phyloP scores from a whole-genome alignment of 2,329 filamentous ascomycete species.

The Parastagonospora avenae region DNA sequence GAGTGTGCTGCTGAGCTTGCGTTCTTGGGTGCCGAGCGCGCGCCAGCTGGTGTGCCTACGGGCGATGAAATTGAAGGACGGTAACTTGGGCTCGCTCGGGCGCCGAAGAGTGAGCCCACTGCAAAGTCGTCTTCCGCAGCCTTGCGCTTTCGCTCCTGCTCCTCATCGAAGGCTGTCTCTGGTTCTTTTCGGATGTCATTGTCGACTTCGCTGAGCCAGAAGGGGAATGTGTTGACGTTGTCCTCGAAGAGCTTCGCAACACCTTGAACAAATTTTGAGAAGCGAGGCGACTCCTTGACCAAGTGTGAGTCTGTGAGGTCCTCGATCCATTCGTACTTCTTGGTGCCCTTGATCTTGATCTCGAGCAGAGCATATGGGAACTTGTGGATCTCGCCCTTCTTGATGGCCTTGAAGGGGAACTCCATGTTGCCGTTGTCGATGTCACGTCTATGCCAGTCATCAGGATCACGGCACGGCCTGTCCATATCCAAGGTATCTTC shows the following conservation, averaged over 20 bases:
- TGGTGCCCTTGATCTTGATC: constrained; percentile 77
- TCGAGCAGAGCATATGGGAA: constrained; percentile 93
- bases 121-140: constrained; percentile 85
- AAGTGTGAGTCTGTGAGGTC: constrained; percentile 93
- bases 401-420: constrained; percentile 85
- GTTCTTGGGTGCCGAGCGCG: constrained; percentile 30
- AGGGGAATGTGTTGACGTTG: constrained; percentile 92
- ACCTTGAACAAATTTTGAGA: constrained; percentile 97
- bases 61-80: constrained; percentile 67
- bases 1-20: constrained; percentile 25
- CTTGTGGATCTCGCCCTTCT: constrained; percentile 86
- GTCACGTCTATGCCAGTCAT: constrained; percentile 88
- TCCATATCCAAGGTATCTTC: constrained; percentile 76
- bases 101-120: constrained; percentile 83
- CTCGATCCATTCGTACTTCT: constrained; percentile 82
- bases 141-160: constrained; percentile 81
- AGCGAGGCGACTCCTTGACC: constrained; percentile 84
- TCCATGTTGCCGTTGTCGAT: constrained; percentile 83
- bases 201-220: constrained; percentile 92
- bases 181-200: constrained; percentile 94
- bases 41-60: constrained; percentile 62
- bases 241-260: constrained; percentile 90
- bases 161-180: constrained; percentile 85
- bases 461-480: constrained; percentile 85
- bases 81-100: constrained; percentile 50